Evolutionary conservation across 2,329 filamentous ascomycete genomes (phyloP).

Genomic region (Apiospora malaysiana): DNA sequence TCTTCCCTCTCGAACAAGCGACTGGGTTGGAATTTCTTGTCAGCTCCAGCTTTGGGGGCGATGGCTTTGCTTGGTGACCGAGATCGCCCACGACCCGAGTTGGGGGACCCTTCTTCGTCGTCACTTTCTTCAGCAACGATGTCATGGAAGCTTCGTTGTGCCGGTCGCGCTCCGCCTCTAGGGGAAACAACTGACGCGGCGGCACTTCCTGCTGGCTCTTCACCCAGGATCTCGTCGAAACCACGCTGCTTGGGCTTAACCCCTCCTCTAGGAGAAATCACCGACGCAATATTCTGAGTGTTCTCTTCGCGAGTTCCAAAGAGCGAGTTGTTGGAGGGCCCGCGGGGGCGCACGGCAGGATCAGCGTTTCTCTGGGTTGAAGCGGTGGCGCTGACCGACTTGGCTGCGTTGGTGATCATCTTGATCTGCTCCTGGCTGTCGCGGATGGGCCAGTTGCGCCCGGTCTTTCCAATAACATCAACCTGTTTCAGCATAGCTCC

Average conservation of each 20-base stretch:
- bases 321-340: slow-evolving; percentile 67
- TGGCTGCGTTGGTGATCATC: slow-evolving; percentile 70
- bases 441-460: slow-evolving; percentile 93
- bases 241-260: slow-evolving; percentile 68
- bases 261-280: slow-evolving; percentile 67
- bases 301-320: slow-evolving; percentile 73
- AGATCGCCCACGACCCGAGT: slow-evolving; percentile 51
- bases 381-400: slow-evolving; percentile 45
- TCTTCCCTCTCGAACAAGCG: slow-evolving; percentile 69
- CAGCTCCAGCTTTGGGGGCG: slow-evolving; percentile 39
- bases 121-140: slow-evolving; percentile 63
- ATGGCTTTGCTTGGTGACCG: slow-evolving; percentile 38
- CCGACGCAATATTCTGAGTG: slow-evolving; percentile 54
- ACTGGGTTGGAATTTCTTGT: slow-evolving; percentile 57
- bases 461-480: slow-evolving; percentile 88
- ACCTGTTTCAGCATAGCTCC: slow-evolving; percentile 90
- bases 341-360: slow-evolving; percentile 58
- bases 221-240: slow-evolving; percentile 74
- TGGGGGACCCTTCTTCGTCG: slow-evolving; percentile 43
- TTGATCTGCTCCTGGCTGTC: slow-evolving; percentile 84
- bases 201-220: slow-evolving; percentile 43
- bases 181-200: slow-evolving; percentile 58
- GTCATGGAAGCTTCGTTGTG: slow-evolving; percentile 74
- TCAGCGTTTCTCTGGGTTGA: slow-evolving; percentile 45
- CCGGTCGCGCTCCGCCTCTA: slow-evolving; percentile 64